Evolutionary conservation across 768 basidiomycete genomes (phyloP), one percentile per base, ranked within the genome.

Genomic region (Tremella mesenterica): DNA sequence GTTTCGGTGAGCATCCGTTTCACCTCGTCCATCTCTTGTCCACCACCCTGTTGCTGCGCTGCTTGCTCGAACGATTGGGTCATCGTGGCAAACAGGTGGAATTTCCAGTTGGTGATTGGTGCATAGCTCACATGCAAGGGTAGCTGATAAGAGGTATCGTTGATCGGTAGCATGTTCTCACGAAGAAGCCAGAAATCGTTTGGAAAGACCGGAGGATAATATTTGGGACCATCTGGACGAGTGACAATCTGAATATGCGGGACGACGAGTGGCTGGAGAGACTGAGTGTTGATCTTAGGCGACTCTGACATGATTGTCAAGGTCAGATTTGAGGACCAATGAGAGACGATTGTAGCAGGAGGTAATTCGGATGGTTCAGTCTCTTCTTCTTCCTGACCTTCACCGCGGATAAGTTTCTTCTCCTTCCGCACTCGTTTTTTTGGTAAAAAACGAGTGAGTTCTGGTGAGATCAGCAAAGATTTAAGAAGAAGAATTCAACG

Each of bases 151-250:
- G 87, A 88, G 1, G 88, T 88, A n/a, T 77, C 72, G 71, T 96
- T 96, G 71, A 97, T 80, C 63, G 91, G 86, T 52, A 81, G 71
- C 62, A 88, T 84, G 55, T 91, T 85, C 36, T 85, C 84, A 33
- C 83, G 81, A 26, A 78, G 66, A 58, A 85, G 81, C 90, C 93
- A 96, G 74, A 96, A 96, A 67, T 95, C 90, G 68, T 97, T 97
- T 13, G 88, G 81, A 73, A 85, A 97, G 31, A 96, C 69, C 54
- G 92, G 83, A 8, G 93, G 93, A 64, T 83, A 85, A 79, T 92
- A 90, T 10, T 41, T 53, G 18, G 33, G 31, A 58, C 78, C 81
- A 2, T 81, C 85, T 2, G 77, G 79, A 31, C 79, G 59, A 36
- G 50, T 54, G 6, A 85, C 76, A 34, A 90, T 68, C 48, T 81